Base-by-base conservation (phyloP, 2,329 filamentous ascomycete genomes). In the Nemania sp. region DNA sequence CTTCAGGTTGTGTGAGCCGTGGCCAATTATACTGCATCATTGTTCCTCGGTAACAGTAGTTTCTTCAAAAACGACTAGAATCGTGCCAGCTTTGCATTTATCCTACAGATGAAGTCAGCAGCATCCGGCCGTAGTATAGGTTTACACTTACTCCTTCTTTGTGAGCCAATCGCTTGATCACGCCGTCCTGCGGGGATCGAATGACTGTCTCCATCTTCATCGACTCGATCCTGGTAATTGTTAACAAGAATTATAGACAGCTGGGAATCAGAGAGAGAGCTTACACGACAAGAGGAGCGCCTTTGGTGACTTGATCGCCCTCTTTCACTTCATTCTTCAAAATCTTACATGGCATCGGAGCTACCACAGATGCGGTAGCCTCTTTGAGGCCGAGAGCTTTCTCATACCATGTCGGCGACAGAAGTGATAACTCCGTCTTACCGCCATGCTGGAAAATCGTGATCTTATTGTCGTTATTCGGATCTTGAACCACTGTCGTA, bases 331-430 rank as follows among this genome's bases (percentile, higher is more conserved):
- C 90, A 42, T 97, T 94, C 61, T 90, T 85, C 57, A 99, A 75
- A 22, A 99, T 88, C 75, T 97, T 97, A 75, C 94, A 97, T 1
- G 94, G 94, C 94, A 99, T 99, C 0, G 94, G 94, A 19, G 94
- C 91, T 20, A 90, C 80, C 1, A 97, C 91, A 48, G 88, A 94
- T 55, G 93, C 92, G 6, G 86, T 80, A 0, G 82, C 81, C 66
- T 96, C 90, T 70, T 90, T 92, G 58, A 89, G 75, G 0, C 93
- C 92, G 6, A 97, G 78, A 0, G 91, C 91, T 73, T 95, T 93
- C 64, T 91, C 89, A 53, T 89, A 88, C 91, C 92, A 99, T 39
- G 78, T 77, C 0, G 93, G 91, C 15, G 75, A 73, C 34, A 80
- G 68, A n/a, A 86, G 72, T 8, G 72, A 71, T 22, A 87, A 70